phyloP scores from a whole-genome alignment of 768 basidiomycete species.

The Paxillus ammoniavirescens region DNA sequence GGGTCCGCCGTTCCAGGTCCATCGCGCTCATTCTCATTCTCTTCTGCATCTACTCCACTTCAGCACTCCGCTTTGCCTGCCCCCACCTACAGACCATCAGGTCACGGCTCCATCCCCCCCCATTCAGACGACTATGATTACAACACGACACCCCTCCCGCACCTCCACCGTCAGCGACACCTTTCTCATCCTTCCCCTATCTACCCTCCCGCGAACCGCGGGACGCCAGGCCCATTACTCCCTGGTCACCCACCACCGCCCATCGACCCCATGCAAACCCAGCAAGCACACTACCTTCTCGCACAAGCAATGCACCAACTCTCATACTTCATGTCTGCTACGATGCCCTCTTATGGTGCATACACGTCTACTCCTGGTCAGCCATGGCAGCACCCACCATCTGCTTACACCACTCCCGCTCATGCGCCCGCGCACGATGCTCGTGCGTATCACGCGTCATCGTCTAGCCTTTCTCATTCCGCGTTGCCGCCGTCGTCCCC shows the following conservation, averaged over 20 bases:
- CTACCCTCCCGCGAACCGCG: conserved; percentile 17
- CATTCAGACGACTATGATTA: background rate
- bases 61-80: conserved; percentile 4
- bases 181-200: conserved; percentile 15
- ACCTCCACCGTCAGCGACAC: conserved; percentile 17
- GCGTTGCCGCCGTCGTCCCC: conserved; percentile 56
- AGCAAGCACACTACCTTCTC: conserved; percentile 37
- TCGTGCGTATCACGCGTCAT: conserved; percentile 20
- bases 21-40: conserved; percentile 8
- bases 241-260: conserved; percentile 28
- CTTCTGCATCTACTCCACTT: conserved; percentile 5
- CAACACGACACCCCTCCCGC: conserved; percentile 16
- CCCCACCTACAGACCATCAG: conserved; percentile 8
- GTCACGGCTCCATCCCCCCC: conserved; percentile 5
- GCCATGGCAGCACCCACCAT: conserved; percentile 17
- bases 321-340: conserved; percentile 36
- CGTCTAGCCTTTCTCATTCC: conserved; percentile 45
- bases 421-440: conserved; percentile 17
- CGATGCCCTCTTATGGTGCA: conserved; percentile 24
- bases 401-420: conserved; percentile 6
- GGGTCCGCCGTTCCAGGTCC: conserved; percentile 3
- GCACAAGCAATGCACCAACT: conserved; percentile 42
- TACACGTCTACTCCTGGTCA: conserved; percentile 19
- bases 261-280: conserved; percentile 29
- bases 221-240: conserved; percentile 17